Evolutionary conservation across 1,139 yeast species (phyloP).

Genomic region (Pichia sp.): DNA sequence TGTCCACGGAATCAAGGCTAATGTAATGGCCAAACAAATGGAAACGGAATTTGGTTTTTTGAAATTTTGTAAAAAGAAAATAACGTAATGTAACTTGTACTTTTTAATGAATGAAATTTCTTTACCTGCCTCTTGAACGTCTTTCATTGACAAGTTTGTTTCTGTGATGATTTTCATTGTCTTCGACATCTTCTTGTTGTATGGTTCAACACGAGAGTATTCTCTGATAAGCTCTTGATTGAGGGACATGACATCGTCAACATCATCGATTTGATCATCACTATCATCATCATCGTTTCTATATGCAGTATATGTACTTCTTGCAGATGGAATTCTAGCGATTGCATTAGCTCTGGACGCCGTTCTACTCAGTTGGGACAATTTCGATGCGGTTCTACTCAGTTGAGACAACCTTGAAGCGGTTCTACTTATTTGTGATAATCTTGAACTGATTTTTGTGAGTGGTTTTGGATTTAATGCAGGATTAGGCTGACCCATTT

Average conservation of each 20-base stretch:
- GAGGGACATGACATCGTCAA: conserved; percentile 20
- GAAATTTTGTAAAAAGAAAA: conserved; percentile 48
- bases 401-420: conserved; percentile 12
- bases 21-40: conserved; percentile 57
- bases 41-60: conserved; percentile 72
- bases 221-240: conserved; percentile 32
- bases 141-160: conserved; percentile 31
- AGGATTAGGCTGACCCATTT: not conserved
- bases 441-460: conserved; percentile 2
- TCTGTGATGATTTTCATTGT: conserved; percentile 33
- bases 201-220: conserved; percentile 34
- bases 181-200: conserved; percentile 28
- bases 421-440: not conserved
- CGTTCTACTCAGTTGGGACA: too few species aligned
- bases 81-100: conserved; percentile 34
- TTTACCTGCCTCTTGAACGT: conserved; percentile 30
- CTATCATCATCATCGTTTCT: conserved; percentile 8
- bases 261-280: conserved; percentile 2
- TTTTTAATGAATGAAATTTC: conserved; percentile 31
- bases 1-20: conserved; percentile 85
- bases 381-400: conserved; percentile 1
- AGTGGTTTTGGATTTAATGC: conserved; percentile 13
- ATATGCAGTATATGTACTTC: conserved; percentile 14
- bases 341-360: conserved; percentile 19
- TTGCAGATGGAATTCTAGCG: conserved; percentile 32